phyloP scores from a whole-genome alignment of 164 flowering plant genomes.

The Amborella trichopoda region DNA sequence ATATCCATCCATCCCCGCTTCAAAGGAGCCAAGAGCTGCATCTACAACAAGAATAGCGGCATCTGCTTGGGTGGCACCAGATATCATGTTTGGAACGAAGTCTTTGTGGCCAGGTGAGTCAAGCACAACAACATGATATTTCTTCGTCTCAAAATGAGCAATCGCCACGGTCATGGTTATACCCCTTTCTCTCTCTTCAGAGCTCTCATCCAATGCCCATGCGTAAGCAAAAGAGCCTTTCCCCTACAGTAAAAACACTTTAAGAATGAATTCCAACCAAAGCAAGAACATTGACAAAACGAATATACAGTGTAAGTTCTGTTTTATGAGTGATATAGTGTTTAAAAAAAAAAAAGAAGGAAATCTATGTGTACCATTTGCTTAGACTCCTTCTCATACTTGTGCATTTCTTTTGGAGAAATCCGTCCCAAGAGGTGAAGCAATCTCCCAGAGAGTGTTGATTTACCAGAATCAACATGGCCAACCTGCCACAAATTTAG shows the following conservation, averaged over 20 bases:
- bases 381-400: constrained; percentile 83
- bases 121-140: constrained; percentile 77
- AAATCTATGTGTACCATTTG: constrained; percentile 53
- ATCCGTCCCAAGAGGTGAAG: constrained; percentile 69
- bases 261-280: background rate
- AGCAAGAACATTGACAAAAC: no score
- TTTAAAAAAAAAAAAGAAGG: no score
- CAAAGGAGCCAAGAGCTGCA: constrained; percentile 87
- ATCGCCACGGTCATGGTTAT: constrained; percentile 96
- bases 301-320: no score
- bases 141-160: constrained; percentile 76
- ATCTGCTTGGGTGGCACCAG: constrained; percentile 98
- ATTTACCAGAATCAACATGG: constrained; percentile 99
- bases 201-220: constrained; percentile 96
- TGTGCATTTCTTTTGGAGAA: constrained; percentile 87
- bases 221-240: constrained; percentile 98
- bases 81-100: constrained; percentile 98
- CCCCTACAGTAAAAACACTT: constrained; percentile 36
- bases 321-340: no score
- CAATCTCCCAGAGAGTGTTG: constrained; percentile 92
- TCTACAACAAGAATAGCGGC: constrained; percentile 92
- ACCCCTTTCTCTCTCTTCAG: constrained; percentile 96
- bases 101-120: constrained; percentile 99
- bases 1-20: constrained; percentile 64
- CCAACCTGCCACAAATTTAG: constrained; percentile 53